Evolutionary conservation across 345 rosid genomes (phyloP).

Genomic region (Arabidopsis arenosa): DNA sequence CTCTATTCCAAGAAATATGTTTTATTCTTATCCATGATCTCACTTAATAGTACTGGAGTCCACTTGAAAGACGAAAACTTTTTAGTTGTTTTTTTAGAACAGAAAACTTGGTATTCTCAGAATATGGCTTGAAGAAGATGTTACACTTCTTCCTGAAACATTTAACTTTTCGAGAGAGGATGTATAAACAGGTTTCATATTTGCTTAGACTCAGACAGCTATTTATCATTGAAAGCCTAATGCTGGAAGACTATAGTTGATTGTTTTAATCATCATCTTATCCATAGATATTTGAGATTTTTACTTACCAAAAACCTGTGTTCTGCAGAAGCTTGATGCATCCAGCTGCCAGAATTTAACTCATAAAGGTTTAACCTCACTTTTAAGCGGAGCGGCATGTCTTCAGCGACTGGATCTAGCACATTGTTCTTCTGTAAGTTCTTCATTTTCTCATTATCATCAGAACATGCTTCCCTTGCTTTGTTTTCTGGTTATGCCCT

Average conservation of each 20-base stretch:
- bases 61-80: background rate
- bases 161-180: constrained; percentile 22
- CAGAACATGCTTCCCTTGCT: constrained; percentile 19
- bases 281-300: background rate
- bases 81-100: constrained; percentile 6
- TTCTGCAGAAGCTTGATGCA: constrained; percentile 49
- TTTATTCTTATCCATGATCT: constrained; percentile 12
- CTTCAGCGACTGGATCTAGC: constrained; percentile 49
- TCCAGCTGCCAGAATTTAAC: constrained; percentile 58
- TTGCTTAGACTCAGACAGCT: background rate
- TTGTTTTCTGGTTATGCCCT: constrained; percentile 29
- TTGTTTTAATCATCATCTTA: background rate
- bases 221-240: background rate
- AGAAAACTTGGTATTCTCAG: constrained; percentile 9
- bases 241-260: constrained; percentile 5
- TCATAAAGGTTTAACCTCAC: constrained; percentile 48
- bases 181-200: constrained; percentile 28
- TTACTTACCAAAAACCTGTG: constrained; percentile 8
- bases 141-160: constrained; percentile 25
- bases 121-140: constrained; percentile 22
- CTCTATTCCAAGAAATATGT: constrained; percentile 11
- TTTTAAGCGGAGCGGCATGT: constrained; percentile 45
- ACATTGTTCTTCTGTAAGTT: constrained; percentile 51
- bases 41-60: background rate
- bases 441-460: constrained; percentile 19